phyloP scores from a whole-genome alignment of 2,329 filamentous ascomycete genomes.

The Gnomoniopsis smithogilvyi region DNA sequence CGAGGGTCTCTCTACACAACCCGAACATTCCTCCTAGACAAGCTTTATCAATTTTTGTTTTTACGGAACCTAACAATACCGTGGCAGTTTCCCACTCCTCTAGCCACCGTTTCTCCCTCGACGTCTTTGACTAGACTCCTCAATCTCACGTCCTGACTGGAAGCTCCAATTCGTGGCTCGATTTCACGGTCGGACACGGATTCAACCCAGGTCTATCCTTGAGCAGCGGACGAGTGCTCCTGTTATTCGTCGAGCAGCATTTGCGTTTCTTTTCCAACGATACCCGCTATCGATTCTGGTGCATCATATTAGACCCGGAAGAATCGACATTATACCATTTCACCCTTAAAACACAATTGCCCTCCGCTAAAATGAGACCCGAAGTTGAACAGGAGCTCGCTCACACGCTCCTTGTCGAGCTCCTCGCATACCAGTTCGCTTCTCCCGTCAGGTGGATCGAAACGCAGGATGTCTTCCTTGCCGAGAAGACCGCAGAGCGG shows the following conservation, averaged over 20 bases:
- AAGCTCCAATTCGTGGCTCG: background rate
- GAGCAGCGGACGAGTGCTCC: constrained; percentile 1
- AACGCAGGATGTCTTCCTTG: constrained; percentile 98
- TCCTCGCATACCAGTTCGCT: constrained; percentile 98
- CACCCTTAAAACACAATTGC: constrained; percentile 17
- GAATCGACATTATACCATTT: background rate
- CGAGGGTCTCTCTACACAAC: background rate
- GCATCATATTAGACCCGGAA: constrained; percentile 4
- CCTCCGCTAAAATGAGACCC: constrained; percentile 73
- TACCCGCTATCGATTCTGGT: constrained; percentile 17
- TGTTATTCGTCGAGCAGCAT: background rate
- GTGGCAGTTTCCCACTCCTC: constrained; percentile 1
- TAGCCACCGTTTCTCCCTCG: background rate
- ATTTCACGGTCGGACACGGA: background rate
- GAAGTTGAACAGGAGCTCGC: constrained; percentile 99
- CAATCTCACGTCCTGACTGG: background rate
- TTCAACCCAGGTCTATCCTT: background rate
- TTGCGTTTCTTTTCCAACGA: constrained; percentile 8
- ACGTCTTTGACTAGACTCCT: background rate
- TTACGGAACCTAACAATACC: constrained; percentile 7
- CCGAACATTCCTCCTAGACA: background rate
- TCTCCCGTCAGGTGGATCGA: constrained; percentile 99
- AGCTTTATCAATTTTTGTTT: background rate
- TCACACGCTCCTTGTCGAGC: constrained; percentile 96
- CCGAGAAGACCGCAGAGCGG: constrained; percentile 91